Evolutionary conservation across 345 rosid genomes (phyloP), one percentile per base, ranked within the genome.

Genomic region (Pelargonium nanum): DNA sequence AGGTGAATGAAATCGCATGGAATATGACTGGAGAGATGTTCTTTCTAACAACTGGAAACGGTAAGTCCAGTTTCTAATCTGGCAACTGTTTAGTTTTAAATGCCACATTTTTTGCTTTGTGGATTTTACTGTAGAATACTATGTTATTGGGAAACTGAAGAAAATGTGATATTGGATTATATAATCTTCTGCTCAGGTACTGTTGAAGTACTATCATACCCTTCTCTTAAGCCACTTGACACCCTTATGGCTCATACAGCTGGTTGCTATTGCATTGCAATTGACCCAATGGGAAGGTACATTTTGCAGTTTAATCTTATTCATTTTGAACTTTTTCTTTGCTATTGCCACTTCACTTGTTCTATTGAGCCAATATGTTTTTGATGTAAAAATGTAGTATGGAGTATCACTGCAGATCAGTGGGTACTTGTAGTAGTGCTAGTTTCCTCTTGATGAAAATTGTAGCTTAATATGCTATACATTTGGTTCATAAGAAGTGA

Each of bases 1-100:
- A 93, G 97, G 99, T 93, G 23, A 93, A 93, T 76, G 99, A 93
- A 77, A 93, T 93, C 73, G 94, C 97, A 59, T 93, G 99, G 99
- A 81, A 93, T 78, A 88, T 79, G 82, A 79, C 95, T 8, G 95
- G 99, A 70, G 96, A 90, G 72, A 79, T 81, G 77, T 90, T 90
- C 85, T 83, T 93, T 80, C 74, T 93, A 81, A 93, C 97, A 0
- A 93, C 97, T 55, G 97, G 97, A 69, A 86, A 84, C 74, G 99
- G 97, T 89, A 66, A 75, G 81, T 61, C 67, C 65, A 65, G 22
- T 45, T 59, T 65, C 20, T 45, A 45, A 22, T 53, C 24, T 16
- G 10, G 53, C 61, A 16, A 17, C 21, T 50, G 17, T 24, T 40
- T 23, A 22, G 22, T 20, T 53, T 50, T 22, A 24, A 24, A 2